Base-by-base conservation (phyloP, 2,329 filamentous ascomycete species). In the Cercospora zeae-maydis region DNA sequence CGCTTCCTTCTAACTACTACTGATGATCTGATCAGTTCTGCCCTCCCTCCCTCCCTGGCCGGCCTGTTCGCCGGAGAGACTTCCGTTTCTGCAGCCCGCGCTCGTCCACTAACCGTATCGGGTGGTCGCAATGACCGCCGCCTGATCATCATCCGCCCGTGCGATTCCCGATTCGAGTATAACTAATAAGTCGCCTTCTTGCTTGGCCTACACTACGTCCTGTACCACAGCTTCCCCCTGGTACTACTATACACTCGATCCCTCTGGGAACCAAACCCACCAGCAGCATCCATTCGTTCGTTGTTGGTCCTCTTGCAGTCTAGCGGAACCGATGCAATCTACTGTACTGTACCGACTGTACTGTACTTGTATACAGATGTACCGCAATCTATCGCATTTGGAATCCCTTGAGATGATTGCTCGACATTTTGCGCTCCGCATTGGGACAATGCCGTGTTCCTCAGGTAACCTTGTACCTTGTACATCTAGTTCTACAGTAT, bases 141-240 rank as follows among this genome's bases (percentile, higher is more conserved):
- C 33, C 45, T 58, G 56, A 33, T 42, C 56, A n/a, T 42, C 56
- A 34, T 58, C 14, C 30, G 56, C 36, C 30, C 39, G 31, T 58
- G 56, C 56, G 42, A 58, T 51, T 58, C 45, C 56, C 27, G 30
- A 10, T 34, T 58, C 19, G 16, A 58, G 56, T 58, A n/a, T n/a
- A n/a, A n/a, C n/a, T n/a, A n/a, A n/a, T n/a, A 34, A 49, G 27
- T 33, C 27, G 21, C 24, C 6, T 6, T 27, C 24, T 9, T 19
- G 21, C 19, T 31, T 33, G 24, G 42, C 42, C 21, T 19, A 13
- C 54, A 30, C 54, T 47, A 58, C 27, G 27, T n/a, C 21, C 16
- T 9, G 45, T 27, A 58, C 54, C 49, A 57, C 45, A 31, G 54
- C 21, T 24, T 57, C 21, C 21, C 27, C 9, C 36, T n/a, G n/a